Evolutionary conservation across 176 grass and related monocot genomes (phyloP).

Genomic region (Musa beccarii): DNA sequence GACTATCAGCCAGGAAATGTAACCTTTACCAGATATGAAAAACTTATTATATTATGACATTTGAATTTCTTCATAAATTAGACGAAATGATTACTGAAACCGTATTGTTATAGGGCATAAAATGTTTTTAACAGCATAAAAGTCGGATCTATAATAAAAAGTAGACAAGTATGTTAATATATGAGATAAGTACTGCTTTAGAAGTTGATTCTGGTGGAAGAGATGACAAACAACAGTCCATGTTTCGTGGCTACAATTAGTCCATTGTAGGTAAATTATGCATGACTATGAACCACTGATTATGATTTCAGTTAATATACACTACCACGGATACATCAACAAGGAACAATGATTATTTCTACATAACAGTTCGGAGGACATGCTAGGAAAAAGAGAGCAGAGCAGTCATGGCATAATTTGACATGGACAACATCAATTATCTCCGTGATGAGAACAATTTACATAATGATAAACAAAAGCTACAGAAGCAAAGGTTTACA

Average conservation of each 20-base stretch:
- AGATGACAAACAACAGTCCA: too few species aligned
- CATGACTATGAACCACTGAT: too few species aligned
- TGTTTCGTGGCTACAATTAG: too few species aligned
- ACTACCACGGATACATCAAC: too few species aligned
- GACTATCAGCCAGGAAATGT: slow-evolving; percentile 2
- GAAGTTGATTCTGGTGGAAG: neutral
- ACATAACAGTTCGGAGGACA: too few species aligned
- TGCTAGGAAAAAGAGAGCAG: too few species aligned
- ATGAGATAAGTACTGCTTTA: neutral
- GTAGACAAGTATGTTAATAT: neutral
- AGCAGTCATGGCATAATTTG: too few species aligned
- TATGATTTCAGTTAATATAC: too few species aligned
- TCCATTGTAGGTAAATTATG: too few species aligned
- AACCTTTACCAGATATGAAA: too few species aligned
- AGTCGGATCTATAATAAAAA: neutral
- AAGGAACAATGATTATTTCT: too few species aligned
- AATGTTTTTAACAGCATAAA: neutral
- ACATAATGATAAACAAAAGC: neutral
- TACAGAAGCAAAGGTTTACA: neutral
- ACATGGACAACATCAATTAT: neutral
- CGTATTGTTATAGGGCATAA: neutral
- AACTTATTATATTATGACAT: neutral
- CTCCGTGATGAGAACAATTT: neutral
- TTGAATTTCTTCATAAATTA: neutral
- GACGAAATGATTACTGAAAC: neutral